Base-by-base conservation (phyloP, 1,139 yeast species). In the Hansenula lynferdii region DNA sequence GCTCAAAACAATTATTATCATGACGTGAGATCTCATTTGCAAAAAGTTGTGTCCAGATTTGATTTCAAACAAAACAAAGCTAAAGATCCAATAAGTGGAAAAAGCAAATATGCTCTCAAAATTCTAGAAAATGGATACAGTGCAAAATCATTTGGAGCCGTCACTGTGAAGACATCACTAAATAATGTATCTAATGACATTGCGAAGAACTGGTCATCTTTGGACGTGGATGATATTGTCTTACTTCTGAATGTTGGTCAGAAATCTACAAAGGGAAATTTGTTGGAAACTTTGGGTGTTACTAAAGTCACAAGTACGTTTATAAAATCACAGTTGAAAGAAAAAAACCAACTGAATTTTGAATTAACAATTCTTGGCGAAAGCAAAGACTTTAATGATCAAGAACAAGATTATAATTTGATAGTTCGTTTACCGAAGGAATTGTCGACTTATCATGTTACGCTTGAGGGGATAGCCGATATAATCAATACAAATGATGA, bases 201-300 rank as follows among this genome's bases (percentile, higher is more conserved):
- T 16, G 43, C 50, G 11, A 32, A 42, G 9, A 66, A 59, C 18
- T 66, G 71, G 70, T 60, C 56, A 18, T 24, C 45, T 0, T 31
- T 64, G 21, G 29, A 38, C 9, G 39, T 39, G 0, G 66, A 61
- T 6, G 67, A 62, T 26, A 42, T 56, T 7, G 40, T 66, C 8
- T 54, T 58, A 22, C 38, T 66, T 7, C 45, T 52, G 2, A 37
- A 50, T 11, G 26, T 61, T n/a, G 41, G 21, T 18, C 51, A 49
- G 2, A 47, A 31, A 24, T 31, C 40, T 4, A 37, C 40, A 26
- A 32, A 49, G 2, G 34, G 39, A 1, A 32, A 43, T 3, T 58
- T 55, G 8, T 34, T 62, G 8, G 42, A 45, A 11, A 38, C 37
- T 15, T 24, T 60, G 2, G 48, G 62, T 8, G 43, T 61, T 12